Evolutionary conservation across 2,329 filamentous ascomycete species (phyloP).

Genomic region (Sphaerulina musiva): DNA sequence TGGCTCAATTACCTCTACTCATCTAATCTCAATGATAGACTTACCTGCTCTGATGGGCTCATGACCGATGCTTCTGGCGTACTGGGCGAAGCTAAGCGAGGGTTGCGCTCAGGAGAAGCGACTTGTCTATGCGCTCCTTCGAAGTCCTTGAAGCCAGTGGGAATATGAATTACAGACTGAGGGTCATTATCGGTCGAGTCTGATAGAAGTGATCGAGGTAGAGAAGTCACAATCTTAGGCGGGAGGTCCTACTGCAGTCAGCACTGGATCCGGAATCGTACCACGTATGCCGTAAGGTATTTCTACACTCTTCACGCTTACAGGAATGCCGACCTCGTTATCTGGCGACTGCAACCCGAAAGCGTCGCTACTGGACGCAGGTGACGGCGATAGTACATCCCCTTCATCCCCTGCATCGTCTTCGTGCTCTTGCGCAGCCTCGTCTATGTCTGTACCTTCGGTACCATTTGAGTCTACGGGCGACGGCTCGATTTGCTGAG

Average conservation of each 20-base stretch:
- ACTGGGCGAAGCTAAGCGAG: slow-evolving; percentile 33
- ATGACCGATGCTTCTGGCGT: slow-evolving; percentile 31
- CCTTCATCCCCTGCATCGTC: neutral
- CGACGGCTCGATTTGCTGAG: slow-evolving; percentile 66
- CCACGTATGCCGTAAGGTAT: slow-evolving; percentile 16
- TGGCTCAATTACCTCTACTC: neutral
- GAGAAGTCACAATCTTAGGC: slow-evolving; percentile 42
- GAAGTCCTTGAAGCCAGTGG: slow-evolving; percentile 74
- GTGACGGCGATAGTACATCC: slow-evolving; percentile 24
- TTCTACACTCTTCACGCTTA: slow-evolving; percentile 29
- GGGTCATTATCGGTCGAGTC: slow-evolving; percentile 64
- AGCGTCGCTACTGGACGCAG: slow-evolving; percentile 11
- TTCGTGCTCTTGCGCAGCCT: slow-evolving; percentile 58
- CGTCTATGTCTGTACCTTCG: slow-evolving; percentile 76
- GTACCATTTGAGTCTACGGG: slow-evolving; percentile 82
- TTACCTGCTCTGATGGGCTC: slow-evolving; percentile 29
- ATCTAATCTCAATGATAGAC: neutral
- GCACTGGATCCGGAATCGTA: slow-evolving; percentile 17
- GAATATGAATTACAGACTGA: slow-evolving; percentile 85
- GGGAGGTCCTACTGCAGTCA: slow-evolving; percentile 31
- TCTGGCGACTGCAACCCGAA: slow-evolving; percentile 27
- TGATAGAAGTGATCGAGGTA: slow-evolving; percentile 40
- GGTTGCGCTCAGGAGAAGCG: slow-evolving; percentile 22
- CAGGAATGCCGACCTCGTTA: slow-evolving; percentile 31
- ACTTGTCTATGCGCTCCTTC: slow-evolving; percentile 32